Evolutionary conservation across 352 stramenopile species (phyloP), one percentile per base, ranked within the genome.

Genomic region (Phytopythium delawarense): DNA sequence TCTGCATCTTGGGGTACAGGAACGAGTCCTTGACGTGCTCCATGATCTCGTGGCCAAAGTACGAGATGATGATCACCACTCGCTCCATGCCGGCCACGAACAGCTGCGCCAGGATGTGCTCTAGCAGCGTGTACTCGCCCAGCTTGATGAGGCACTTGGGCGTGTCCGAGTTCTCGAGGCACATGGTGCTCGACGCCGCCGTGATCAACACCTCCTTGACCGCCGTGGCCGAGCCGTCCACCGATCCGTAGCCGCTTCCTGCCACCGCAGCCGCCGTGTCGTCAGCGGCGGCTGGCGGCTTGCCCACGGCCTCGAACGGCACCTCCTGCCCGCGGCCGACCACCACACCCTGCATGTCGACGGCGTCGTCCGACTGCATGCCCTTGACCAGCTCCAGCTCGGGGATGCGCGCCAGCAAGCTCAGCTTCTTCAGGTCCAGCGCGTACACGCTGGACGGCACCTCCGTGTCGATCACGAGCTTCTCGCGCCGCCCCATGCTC

Each of bases 31-130:
- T 90, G 11, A 94, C 76, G 48, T 91, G 80, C 23, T 81, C 79
- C 77, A 89, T 90, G 66, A 91, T 92, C 52, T 92, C 83, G 34
- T 87, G 76, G 13, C 81, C 82, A 69, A 83, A 89, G 58, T 91
- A 85, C 63, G 86, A 88, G 37, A 94, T 89, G 64, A 91, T 90
- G 64, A 94, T 84, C 59, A 94, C 86, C 30, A 94, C 84, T 32
- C 84, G 74, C 66, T 89, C 79, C 70, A 95, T 92, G 20, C 84
- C 84, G 0, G 86, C 86, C 16, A 93, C 82, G 49, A 87, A 91
- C 16, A 95, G 67, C 57, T 95, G 86, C 25, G 84, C 81, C 34
- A 95, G 58, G 42, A 91, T 88, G 59, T 95, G 82, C 66, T 93
- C 82, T 11, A 95, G 83, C 16, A 95, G 63, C 23, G 86, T 91